These are phyloP conservation scores for Microdochium nivale DNA, from an alignment of 2,329 filamentous ascomycete genomes.

Conservation along the genomic window DNA sequence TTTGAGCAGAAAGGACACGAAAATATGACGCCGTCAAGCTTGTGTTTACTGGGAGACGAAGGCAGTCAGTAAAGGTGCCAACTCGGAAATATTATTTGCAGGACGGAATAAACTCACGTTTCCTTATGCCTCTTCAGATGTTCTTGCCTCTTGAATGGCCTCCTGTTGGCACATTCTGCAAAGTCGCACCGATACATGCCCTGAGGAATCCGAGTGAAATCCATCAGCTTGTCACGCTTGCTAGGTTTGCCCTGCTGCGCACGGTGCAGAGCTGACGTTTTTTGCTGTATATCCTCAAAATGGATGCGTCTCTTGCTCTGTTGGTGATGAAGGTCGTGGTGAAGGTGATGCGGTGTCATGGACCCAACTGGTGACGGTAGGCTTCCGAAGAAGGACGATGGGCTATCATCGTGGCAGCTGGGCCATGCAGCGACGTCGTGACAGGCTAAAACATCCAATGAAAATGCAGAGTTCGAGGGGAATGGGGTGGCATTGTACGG, in stretches of 20 bases:
- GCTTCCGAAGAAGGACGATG: background rate
- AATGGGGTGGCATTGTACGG: constrained; percentile 11
- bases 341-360: background rate
- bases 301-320: constrained; percentile 20
- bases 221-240: constrained; percentile 7
- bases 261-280: constrained; percentile 33
- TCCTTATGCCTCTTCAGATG: constrained; percentile 47
- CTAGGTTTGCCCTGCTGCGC: constrained; percentile 20
- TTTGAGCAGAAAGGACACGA: constrained; percentile 15
- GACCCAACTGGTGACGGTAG: background rate
- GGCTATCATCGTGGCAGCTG: constrained; percentile 1
- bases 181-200: constrained; percentile 31
- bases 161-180: constrained; percentile 30
- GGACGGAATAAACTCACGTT: constrained; percentile 27
- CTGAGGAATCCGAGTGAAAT: constrained; percentile 12
- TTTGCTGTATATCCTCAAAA: constrained; percentile 33
- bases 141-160: constrained; percentile 42
- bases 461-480: constrained; percentile 1
- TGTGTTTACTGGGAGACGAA: constrained; percentile 18
- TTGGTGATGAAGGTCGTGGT: background rate
- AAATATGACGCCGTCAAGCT: constrained; percentile 8
- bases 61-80: background rate
- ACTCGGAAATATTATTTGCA: constrained; percentile 4
- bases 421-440: constrained; percentile 5
- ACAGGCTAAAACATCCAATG: constrained; percentile 4